Conservation (phyloP, 345 rosid species). For the Euclidium syriacum region DNA sequence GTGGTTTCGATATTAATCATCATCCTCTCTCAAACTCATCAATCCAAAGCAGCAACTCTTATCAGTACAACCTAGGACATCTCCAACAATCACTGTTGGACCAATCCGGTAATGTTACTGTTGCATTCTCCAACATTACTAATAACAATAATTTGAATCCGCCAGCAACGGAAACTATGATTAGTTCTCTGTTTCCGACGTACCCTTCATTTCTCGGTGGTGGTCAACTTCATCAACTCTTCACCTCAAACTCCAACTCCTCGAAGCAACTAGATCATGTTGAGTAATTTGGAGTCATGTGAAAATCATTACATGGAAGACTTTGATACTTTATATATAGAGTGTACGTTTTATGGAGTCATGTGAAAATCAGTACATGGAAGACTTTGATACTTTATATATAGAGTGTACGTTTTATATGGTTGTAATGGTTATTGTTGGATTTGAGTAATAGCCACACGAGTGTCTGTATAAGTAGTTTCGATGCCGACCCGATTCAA, state of each 20-base stretch:
- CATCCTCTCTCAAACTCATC: slow-evolving; percentile 42
- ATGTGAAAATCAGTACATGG: background rate
- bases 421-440: slow-evolving; percentile 4
- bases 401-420: background rate
- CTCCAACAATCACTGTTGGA: slow-evolving; percentile 51
- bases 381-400: background rate
- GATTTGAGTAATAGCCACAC: background rate
- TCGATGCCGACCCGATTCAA: too few species aligned
- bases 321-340: background rate
- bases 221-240: slow-evolving; percentile 43
- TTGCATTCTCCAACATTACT: slow-evolving; percentile 30
- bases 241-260: slow-evolving; percentile 22
- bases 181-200: slow-evolving; percentile 46
- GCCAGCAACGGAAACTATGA: slow-evolving; percentile 24
- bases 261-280: slow-evolving; percentile 20
- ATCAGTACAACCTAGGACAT: slow-evolving; percentile 48
- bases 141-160: slow-evolving; percentile 21
- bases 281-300: background rate
- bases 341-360: too few species aligned
- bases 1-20: slow-evolving; percentile 19
- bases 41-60: slow-evolving; percentile 34
- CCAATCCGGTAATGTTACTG: slow-evolving; percentile 52
- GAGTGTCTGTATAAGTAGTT: background rate
- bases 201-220: slow-evolving; percentile 36
- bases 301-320: background rate